A percentile compares a stretch with the other conserved stretches of the same genome.
phyloP scores from a whole-genome alignment of 2,329 filamentous ascomycete species.

The Curvularia verruculosa region DNA sequence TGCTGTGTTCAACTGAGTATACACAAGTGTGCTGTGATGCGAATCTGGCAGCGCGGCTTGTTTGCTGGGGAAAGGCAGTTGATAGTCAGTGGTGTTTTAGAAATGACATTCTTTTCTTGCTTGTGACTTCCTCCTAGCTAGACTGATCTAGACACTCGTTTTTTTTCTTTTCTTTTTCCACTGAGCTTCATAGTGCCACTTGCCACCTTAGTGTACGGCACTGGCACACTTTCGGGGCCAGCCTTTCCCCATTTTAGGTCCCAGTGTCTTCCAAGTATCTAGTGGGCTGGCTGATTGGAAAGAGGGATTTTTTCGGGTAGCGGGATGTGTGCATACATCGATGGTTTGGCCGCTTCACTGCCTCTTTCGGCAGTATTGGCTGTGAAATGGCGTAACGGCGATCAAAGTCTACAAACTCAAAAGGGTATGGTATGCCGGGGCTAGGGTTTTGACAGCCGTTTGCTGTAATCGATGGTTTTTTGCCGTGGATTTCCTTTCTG shows the following conservation, averaged over 20 bases:
- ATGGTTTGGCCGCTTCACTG: neutral
- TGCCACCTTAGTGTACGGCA: constrained; percentile 1
- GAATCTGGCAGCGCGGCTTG: neutral
- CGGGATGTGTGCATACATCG: constrained; percentile 8
- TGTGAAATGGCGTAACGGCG: neutral
- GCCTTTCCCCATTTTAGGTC: neutral
- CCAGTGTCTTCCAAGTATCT: neutral
- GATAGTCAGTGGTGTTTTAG: neutral
- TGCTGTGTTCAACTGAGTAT: neutral
- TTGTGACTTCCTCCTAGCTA: neutral
- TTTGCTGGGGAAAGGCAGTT: neutral
- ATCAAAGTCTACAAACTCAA: neutral
- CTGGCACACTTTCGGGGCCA: neutral
- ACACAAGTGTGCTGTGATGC: neutral
- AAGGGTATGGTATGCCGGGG: neutral
- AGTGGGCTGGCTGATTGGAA: constrained; percentile 1
- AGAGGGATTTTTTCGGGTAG: constrained; percentile 6
- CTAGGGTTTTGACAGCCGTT: constrained; percentile 11
- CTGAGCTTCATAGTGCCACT: neutral
- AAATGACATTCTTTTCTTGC: neutral
- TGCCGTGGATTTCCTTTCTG: constrained; percentile 2
- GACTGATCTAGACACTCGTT: neutral
- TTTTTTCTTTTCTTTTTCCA: neutral
- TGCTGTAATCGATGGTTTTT: constrained; percentile 7
- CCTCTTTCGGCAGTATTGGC: constrained; percentile 9